phyloP scores from a whole-genome alignment of 768 basidiomycete genomes.

The Paxillus involutus region DNA sequence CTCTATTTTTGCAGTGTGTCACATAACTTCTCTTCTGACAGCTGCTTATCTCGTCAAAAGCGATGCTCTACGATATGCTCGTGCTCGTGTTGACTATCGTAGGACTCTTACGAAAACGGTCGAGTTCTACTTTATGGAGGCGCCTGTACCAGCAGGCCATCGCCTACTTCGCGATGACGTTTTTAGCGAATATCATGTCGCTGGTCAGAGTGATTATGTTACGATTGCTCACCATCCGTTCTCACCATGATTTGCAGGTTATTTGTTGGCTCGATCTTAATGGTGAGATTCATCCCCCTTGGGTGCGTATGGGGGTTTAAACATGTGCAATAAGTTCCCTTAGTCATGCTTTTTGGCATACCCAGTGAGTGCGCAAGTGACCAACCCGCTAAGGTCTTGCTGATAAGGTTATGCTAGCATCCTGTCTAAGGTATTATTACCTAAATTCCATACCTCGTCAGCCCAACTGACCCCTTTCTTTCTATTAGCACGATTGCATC shows the following conservation, averaged over 20 bases:
- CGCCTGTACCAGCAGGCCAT: conserved; percentile 17
- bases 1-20: conserved; percentile 19
- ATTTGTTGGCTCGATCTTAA: background rate
- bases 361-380: background rate
- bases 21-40: background rate
- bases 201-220: too few relatives aligned
- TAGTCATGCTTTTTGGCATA: background rate
- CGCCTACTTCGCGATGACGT: conserved; percentile 17
- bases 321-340: background rate
- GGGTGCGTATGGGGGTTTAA: background rate
- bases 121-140: conserved; percentile 8
- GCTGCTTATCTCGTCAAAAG: conserved; percentile 8
- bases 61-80: conserved; percentile 19
- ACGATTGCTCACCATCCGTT: background rate
- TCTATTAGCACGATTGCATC: background rate
- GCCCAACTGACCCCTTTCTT: background rate
- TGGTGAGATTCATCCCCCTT: background rate
- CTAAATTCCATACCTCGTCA: background rate
- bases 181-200: conserved; percentile 13
- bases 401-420: background rate
- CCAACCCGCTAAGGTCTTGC: background rate
- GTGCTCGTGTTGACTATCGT: conserved; percentile 14
- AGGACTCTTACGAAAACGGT: conserved; percentile 12
- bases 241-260: background rate
- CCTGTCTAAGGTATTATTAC: conserved; percentile 1